Conservation (phyloP, 441 rosid genomes). For the Populus hybrid region DNA sequence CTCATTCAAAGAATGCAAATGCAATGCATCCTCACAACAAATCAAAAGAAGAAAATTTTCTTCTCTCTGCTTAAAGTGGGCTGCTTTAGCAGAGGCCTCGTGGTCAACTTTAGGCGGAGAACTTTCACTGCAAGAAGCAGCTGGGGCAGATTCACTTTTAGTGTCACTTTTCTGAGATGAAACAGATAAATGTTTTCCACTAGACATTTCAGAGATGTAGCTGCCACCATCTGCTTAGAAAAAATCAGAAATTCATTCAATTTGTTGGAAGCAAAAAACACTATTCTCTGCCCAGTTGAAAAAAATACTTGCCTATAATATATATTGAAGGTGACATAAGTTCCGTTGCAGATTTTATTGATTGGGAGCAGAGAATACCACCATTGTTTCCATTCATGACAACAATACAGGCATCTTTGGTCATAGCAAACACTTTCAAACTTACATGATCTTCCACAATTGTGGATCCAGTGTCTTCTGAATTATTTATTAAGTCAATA, state of each 20-base stretch:
- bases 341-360: slow-evolving; percentile 35
- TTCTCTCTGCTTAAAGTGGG: slow-evolving; percentile 29
- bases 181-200: background rate
- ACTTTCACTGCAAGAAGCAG: slow-evolving; percentile 30
- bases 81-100: slow-evolving; percentile 32
- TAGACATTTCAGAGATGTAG: background rate
- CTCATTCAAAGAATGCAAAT: slow-evolving; percentile 56
- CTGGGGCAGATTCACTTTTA: slow-evolving; percentile 31
- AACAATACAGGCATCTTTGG: slow-evolving; percentile 51
- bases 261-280: background rate
- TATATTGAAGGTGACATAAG: slow-evolving; percentile 52
- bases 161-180: slow-evolving; percentile 32
- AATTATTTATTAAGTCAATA: slow-evolving; percentile 21
- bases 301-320: slow-evolving; percentile 51
- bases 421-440: slow-evolving; percentile 41
- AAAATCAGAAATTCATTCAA: background rate
- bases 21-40: slow-evolving; percentile 61
- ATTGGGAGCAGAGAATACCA: slow-evolving; percentile 35
- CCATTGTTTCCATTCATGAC: slow-evolving; percentile 59
- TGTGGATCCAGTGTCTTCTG: slow-evolving; percentile 32
- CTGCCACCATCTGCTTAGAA: background rate
- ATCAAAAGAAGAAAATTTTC: slow-evolving; percentile 41
- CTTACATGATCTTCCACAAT: slow-evolving; percentile 26
- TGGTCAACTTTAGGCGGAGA: slow-evolving; percentile 32
- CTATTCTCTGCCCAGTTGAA: background rate